These are phyloP conservation scores for Phoma sp. DNA, from an alignment of 2,329 filamentous ascomycete species.

Conservation along the genomic window DNA sequence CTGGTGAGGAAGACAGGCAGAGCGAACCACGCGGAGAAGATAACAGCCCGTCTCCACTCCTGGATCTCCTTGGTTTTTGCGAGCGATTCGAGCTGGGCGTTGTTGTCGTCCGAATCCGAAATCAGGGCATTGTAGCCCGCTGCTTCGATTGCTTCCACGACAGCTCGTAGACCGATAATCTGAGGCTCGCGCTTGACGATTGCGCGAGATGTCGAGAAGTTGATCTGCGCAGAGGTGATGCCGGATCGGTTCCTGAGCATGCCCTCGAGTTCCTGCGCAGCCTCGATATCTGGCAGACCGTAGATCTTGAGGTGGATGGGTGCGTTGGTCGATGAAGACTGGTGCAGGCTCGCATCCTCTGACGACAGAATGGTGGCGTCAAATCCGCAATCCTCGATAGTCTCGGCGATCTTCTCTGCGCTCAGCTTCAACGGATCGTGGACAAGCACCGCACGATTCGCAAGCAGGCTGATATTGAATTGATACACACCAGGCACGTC, in stretches of 20 bases:
- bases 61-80: conserved; percentile 96
- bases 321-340: conserved; percentile 62
- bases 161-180: conserved; percentile 75
- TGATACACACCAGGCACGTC: conserved; percentile 77
- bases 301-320: conserved; percentile 83
- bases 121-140: conserved; percentile 87
- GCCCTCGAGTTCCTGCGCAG: conserved; percentile 75
- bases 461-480: conserved; percentile 94
- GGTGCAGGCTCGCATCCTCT: conserved; percentile 61
- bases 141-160: conserved; percentile 84
- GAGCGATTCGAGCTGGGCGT: conserved; percentile 92
- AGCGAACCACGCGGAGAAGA: conserved; percentile 78
- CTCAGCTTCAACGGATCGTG: conserved; percentile 77
- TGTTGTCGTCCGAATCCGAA: conserved; percentile 92
- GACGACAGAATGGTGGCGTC: conserved; percentile 84
- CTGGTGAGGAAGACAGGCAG: conserved; percentile 89
- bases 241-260: conserved; percentile 70
- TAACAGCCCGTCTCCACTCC: conserved; percentile 86
- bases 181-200: conserved; percentile 74
- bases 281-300: conserved; percentile 73
- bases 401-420: conserved; percentile 75
- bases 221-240: conserved; percentile 75
- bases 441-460: conserved; percentile 86
- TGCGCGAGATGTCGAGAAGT: conserved; percentile 74
- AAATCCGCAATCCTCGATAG: conserved; percentile 89